Evolutionary conservation across 2,329 filamentous ascomycete genomes (phyloP).

Genomic region (Allantophomopsis cytisporea): DNA sequence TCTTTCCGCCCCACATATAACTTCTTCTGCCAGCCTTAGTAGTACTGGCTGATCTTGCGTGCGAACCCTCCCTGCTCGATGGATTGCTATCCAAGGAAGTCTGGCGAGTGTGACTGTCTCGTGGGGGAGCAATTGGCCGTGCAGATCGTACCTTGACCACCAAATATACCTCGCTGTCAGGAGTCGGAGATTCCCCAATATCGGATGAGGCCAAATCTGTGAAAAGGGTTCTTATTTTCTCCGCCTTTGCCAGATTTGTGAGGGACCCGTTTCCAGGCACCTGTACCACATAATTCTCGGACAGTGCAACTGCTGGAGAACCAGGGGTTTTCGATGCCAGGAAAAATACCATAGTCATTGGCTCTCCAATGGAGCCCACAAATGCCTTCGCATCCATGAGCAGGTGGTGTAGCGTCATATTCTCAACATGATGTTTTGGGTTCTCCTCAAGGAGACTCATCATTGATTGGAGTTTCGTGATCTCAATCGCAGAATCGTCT

Average conservation of each 20-base stretch:
- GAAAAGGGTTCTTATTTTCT: conserved; percentile 73
- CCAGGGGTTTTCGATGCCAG: conserved; percentile 60
- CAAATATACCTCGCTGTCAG: conserved; percentile 65
- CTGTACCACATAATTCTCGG: conserved; percentile 72
- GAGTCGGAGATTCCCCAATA: conserved; percentile 43
- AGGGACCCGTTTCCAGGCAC: conserved; percentile 63
- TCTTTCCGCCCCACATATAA: conserved; percentile 57
- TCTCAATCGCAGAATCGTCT: conserved; percentile 83
- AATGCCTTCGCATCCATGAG: conserved; percentile 77
- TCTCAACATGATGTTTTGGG: conserved; percentile 51
- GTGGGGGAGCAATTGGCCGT: conserved; percentile 12
- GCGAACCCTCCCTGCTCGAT: conserved; percentile 5
- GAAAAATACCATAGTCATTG: conserved; percentile 64
- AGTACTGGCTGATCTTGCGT: background rate
- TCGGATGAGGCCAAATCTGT: conserved; percentile 53
- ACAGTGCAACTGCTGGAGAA: conserved; percentile 51
- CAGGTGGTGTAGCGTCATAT: conserved; percentile 64
- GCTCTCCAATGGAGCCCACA: conserved; percentile 60
- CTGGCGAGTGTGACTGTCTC: conserved; percentile 11
- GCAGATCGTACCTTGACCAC: conserved; percentile 56
- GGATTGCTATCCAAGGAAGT: conserved; percentile 11
- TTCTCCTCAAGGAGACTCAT: conserved; percentile 88
- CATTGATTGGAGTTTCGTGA: conserved; percentile 82
- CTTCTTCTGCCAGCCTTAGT: conserved; percentile 35
- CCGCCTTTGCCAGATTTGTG: conserved; percentile 46